Evolutionary conservation across 106 monocot species (phyloP).

Genomic region (Acorus calamus): DNA sequence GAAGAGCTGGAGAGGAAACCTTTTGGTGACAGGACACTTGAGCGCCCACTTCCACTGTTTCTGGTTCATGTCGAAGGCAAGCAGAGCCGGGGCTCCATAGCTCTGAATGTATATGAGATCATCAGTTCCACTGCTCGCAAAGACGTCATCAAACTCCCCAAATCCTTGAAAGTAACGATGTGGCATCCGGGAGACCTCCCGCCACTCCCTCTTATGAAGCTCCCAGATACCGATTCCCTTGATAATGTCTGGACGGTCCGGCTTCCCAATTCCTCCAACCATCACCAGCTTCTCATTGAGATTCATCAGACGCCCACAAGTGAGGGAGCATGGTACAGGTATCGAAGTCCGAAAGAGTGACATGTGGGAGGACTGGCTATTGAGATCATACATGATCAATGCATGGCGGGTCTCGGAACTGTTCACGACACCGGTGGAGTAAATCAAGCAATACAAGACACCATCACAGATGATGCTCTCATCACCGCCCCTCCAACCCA

Average conservation of each 20-base stretch:
- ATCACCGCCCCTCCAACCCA: slow-evolving; percentile 86
- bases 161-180: slow-evolving; percentile 77
- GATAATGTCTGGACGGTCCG: slow-evolving; percentile 67
- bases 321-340: slow-evolving; percentile 54
- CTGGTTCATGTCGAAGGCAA: slow-evolving; percentile 55
- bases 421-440: slow-evolving; percentile 42
- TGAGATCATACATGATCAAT: slow-evolving; percentile 51
- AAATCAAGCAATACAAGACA: slow-evolving; percentile 63
- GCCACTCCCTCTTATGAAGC: slow-evolving; percentile 51
- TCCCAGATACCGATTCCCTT: slow-evolving; percentile 92
- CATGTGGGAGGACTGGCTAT: slow-evolving; percentile 7
- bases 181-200: slow-evolving; percentile 72
- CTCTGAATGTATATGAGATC: slow-evolving; percentile 67
- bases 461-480: slow-evolving; percentile 77
- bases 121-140: slow-evolving; percentile 67
- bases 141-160: slow-evolving; percentile 83
- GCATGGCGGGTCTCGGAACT: slow-evolving; percentile 50
- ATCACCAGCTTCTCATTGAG: slow-evolving; percentile 59
- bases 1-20: slow-evolving; percentile 81
- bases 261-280: slow-evolving; percentile 86
- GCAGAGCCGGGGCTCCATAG: slow-evolving; percentile 56
- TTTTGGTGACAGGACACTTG: slow-evolving; percentile 65
- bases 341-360: slow-evolving; percentile 34
- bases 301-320: slow-evolving; percentile 85
- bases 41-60: slow-evolving; percentile 74